A percentile compares a stretch with the other conserved stretches of the same genome.
Evolutionary conservation across 2,329 filamentous ascomycete species (phyloP).

Genomic region (Stagonosporopsis chrysanthemi): DNA sequence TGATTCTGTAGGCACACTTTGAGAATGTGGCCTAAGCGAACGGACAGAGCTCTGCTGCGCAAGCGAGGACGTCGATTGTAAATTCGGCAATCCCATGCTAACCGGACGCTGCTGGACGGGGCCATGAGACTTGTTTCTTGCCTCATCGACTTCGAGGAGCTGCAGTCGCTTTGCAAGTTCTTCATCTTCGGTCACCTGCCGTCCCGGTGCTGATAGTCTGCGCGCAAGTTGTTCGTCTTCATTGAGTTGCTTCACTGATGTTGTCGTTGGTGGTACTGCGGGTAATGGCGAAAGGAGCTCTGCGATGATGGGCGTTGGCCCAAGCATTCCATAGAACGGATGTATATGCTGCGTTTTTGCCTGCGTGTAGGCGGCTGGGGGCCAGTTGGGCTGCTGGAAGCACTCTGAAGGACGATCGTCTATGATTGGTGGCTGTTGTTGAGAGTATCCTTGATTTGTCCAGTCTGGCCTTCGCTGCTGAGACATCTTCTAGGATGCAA

Average conservation of each 20-base stretch:
- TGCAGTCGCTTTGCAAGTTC: conserved; percentile 39
- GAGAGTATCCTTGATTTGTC: conserved; percentile 21
- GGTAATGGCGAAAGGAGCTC: conserved; percentile 41
- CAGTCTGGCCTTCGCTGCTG: conserved; percentile 17
- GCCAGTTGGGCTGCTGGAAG: conserved; percentile 4
- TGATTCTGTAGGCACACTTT: conserved; percentile 3
- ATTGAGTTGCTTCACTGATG: conserved; percentile 38
- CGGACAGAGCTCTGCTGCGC: conserved; percentile 16
- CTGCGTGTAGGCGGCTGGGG: conserved; percentile 9
- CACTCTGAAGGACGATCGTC: conserved; percentile 21
- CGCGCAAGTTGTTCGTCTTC: conserved; percentile 43
- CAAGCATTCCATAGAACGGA: conserved; percentile 29
- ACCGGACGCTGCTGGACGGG: conserved; percentile 26
- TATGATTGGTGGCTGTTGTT: conserved; percentile 10
- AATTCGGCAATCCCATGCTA: conserved; percentile 20
- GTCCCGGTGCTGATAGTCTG: conserved; percentile 36
- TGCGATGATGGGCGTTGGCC: conserved; percentile 28
- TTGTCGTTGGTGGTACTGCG: conserved; percentile 35
- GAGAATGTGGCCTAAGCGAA: conserved; percentile 18
- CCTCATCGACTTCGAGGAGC: conserved; percentile 38
- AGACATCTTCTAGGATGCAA: neutral
- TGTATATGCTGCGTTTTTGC: conserved; percentile 23
- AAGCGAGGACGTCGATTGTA: conserved; percentile 19
- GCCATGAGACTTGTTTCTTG: conserved; percentile 31
- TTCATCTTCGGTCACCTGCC: conserved; percentile 42